Conservation (phyloP, 257 asterid genomes). For the Solanum medicagineum region DNA sequence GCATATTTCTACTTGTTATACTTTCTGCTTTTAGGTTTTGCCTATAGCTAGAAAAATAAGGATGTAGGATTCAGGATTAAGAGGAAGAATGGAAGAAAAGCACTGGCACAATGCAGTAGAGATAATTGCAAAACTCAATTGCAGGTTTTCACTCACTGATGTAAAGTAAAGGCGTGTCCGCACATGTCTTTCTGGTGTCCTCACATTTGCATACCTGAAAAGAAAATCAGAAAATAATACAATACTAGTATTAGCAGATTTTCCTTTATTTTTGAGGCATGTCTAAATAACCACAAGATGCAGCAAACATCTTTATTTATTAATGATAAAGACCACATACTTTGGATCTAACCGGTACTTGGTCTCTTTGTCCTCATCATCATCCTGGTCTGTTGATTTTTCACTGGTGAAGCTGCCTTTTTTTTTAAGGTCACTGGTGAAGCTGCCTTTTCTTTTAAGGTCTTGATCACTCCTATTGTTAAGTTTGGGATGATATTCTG, state of each 20-base stretch:
- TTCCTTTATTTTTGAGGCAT: not conserved
- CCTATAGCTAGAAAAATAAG: not conserved
- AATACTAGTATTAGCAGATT: not conserved
- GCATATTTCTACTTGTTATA: not conserved
- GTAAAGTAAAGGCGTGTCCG: constrained; percentile 90
- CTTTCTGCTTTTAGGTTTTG: not conserved
- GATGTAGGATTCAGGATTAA: not conserved
- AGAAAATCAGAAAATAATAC: not conserved
- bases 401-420: constrained; percentile 67
- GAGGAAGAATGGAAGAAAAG: not conserved
- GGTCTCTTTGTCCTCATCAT: constrained; percentile 79
- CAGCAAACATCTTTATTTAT: not conserved
- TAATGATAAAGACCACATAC: constrained; percentile 17
- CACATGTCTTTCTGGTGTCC: constrained; percentile 86
- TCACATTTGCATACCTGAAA: constrained; percentile 76
- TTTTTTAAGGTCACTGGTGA: constrained; percentile 58
- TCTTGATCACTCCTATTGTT: constrained; percentile 33
- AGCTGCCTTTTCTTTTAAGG: constrained; percentile 56
- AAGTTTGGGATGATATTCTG: constrained; percentile 17
- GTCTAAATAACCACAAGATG: not conserved
- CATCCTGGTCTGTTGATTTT: constrained; percentile 68
- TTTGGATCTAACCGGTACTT: constrained; percentile 91
- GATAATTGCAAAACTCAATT: not conserved
- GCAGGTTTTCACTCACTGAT: constrained; percentile 44
- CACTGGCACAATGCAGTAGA: not conserved